A percentile compares a stretch with the other conserved stretches of the same genome.
These are phyloP conservation scores for Microbotryum intermedium DNA, from an alignment of 1,284 basidiomycete genomes.

Conservation along the genomic window DNA sequence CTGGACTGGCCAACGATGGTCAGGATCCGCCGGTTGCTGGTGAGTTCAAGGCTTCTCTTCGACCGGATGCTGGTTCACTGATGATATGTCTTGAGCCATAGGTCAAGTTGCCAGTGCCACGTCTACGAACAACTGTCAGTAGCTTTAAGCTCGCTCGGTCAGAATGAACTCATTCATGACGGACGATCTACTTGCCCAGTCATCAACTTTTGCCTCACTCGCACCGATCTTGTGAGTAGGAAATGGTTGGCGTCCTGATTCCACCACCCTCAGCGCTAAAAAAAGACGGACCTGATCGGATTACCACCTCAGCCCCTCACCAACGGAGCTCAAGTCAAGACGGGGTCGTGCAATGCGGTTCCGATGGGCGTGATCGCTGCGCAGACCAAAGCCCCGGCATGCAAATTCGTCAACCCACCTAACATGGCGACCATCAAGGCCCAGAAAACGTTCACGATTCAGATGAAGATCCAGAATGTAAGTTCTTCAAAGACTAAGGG, in stretches of 20 bases:
- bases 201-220: conserved; percentile 57
- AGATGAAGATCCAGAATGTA: conserved; percentile 48
- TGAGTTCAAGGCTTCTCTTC: no score
- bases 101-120: conserved; percentile 52
- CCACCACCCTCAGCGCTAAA: not conserved
- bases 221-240: conserved; percentile 41
- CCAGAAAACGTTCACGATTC: conserved; percentile 52
- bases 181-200: conserved; percentile 6
- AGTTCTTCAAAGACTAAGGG: not conserved
- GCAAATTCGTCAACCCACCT: conserved; percentile 51
- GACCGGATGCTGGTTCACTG: no score
- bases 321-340: conserved; percentile 50
- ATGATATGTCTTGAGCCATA: conserved; percentile 37
- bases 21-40: not conserved
- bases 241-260: not conserved
- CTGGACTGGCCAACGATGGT: conserved; percentile 12
- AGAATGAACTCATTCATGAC: not conserved
- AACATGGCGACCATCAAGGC: conserved; percentile 50
- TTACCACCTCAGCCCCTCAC: conserved; percentile 33
- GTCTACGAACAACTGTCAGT: conserved; percentile 52
- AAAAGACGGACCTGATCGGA: not conserved
- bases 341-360: conserved; percentile 56
- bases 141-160: not conserved
- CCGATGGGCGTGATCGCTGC: conserved; percentile 44
- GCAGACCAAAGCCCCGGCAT: conserved; percentile 41